Percentiles rank a stretch among this genome's conserved stretches.
phyloP scores from a whole-genome alignment of 805 yeast species.

The Saturnispora dispora region DNA sequence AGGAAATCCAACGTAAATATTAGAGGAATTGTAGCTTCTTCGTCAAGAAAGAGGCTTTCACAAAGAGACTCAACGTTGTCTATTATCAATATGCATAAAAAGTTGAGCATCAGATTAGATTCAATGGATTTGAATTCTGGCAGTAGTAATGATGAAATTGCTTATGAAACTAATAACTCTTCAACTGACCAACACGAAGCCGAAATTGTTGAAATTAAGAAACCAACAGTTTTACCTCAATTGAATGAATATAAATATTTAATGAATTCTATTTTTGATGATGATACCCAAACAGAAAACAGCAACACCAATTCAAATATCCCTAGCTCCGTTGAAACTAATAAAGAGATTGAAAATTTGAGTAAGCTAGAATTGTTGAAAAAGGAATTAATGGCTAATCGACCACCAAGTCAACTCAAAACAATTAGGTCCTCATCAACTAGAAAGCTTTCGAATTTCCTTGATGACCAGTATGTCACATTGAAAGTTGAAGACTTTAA shows the following conservation, averaged over 20 bases:
- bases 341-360: conserved; percentile 3
- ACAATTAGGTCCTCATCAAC: conserved; percentile 23
- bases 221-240: conserved; percentile 9
- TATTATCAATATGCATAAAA: conserved; percentile 13
- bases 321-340: not conserved
- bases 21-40: conserved; percentile 36
- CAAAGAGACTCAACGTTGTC: conserved; percentile 17
- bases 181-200: not conserved
- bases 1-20: conserved; percentile 16
- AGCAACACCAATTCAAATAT: not conserved
- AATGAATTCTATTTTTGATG: conserved; percentile 25
- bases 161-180: not conserved
- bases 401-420: conserved; percentile 8
- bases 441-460: conserved; percentile 20
- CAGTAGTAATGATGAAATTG: not conserved
- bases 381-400: conserved; percentile 9
- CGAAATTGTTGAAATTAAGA: not conserved
- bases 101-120: conserved; percentile 8
- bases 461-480: conserved; percentile 12
- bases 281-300: conserved; percentile 2
- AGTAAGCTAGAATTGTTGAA: conserved; percentile 20
- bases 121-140: not conserved
- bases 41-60: conserved; percentile 41
- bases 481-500: conserved; percentile 18
- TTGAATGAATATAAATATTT: conserved; percentile 24